Evolutionary conservation across 2,329 filamentous ascomycete genomes (phyloP), one percentile per base, ranked within the genome.

Genomic region (Penicillium sp.): DNA sequence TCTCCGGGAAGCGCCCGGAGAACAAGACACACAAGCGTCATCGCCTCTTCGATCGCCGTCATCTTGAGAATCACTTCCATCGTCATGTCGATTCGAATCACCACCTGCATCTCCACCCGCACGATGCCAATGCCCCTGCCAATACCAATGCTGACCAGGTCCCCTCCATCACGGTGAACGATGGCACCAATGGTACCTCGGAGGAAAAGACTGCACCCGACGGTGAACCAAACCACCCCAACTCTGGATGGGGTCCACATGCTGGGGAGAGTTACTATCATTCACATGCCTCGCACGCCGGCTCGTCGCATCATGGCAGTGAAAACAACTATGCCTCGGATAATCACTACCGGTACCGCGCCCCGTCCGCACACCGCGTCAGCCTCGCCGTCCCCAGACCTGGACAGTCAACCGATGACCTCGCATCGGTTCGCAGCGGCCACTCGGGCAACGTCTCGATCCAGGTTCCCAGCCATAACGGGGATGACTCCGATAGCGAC

Each of bases 1-100:
- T 79, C 16, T 72, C 71, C 1, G 69, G 70, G 52, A 64, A 3
- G 52, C 52, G 53, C 15, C 47, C 39, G 25, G 36, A 46, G 7
- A 42, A 45, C 47, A 50, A 48, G 25, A 52, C 44, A 30, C 41
- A 49, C 15, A 35, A 39, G 6, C 44, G 20, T 15, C 55, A 48
- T 29, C 46, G 39, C 10, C 51, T 44, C 43, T 48, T 14, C 41
- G 46, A 15, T 18, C 38, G 18, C 33, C 37, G 42, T n/a, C 26
- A 35, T 14, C n/a, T 43, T 2, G 41, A 48, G 12, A 39, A 50
- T 13, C 49, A 46, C 20, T 25, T 51, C 14, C 15, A 38, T 22
- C 44, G 39, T 16, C 47, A 51, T 32, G 18, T 31, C 9, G 44
- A 50, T 41, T 36, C 39, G n/a, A n/a, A 44, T n/a, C 33, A 48